phyloP scores from a whole-genome alignment of 176 grass and related monocot genomes.

The Echinochloa phyllopogon region DNA sequence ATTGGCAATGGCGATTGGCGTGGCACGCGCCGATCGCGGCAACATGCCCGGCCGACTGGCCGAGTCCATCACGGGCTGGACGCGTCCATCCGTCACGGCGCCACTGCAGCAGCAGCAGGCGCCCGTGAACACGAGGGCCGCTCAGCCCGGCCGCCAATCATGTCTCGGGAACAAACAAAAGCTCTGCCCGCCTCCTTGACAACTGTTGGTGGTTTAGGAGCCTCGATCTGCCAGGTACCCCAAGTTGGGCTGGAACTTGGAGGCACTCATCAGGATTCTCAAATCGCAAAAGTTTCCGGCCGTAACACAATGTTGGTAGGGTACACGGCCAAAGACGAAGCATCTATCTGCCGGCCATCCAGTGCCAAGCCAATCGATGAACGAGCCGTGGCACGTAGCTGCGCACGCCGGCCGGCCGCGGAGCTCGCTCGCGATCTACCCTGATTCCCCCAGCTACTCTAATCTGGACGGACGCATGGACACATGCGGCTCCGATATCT shows the following conservation, averaged over 20 bases:
- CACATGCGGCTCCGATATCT: not conserved
- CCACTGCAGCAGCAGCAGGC: not conserved
- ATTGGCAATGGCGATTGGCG: not conserved
- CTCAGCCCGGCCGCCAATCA: not conserved
- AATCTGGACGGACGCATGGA: not conserved
- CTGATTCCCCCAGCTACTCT: not conserved
- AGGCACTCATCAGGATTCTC: not conserved
- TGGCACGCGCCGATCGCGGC: not conserved
- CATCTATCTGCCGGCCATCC: too few species aligned
- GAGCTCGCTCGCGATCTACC: not conserved
- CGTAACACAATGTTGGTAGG: not conserved
- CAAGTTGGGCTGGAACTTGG: too few species aligned
- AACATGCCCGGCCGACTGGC: not conserved
- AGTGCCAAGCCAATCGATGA: too few species aligned
- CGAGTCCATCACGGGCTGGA: slow-evolving; percentile 1
- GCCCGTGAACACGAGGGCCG: slow-evolving; percentile 20
- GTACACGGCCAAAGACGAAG: not conserved
- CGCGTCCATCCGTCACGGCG: slow-evolving; percentile 1
- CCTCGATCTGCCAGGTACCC: too few species aligned
- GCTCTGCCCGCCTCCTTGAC: too few species aligned
- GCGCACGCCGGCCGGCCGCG: too few species aligned
- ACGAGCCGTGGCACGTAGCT: too few species aligned
- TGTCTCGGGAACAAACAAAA: not conserved
- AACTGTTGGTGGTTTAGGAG: too few species aligned
- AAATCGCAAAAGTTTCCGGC: not conserved